Base-by-base conservation (phyloP, 257 asterid genomes). In the Gardenia jasminoides region DNA sequence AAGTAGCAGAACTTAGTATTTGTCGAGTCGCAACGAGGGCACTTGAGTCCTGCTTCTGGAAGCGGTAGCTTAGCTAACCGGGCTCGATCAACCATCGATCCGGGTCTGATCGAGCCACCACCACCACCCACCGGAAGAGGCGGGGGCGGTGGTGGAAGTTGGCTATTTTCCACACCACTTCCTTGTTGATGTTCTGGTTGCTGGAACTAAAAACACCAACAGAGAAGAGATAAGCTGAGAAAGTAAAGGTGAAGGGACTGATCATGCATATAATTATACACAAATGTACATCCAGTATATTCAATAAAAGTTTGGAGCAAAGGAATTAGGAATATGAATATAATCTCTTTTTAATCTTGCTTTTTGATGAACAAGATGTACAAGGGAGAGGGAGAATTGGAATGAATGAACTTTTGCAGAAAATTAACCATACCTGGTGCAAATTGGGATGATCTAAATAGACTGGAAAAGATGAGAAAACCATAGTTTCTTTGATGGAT, bases 381-480 rank as follows among this genome's bases (percentile, higher is more conserved):
- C 30, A 48, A 47, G 7, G 26, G 70, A 28, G 71, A 33, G 47
- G 74, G 30, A 5, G 10, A 20, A 54, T 61, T 65, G 73, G 58
- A 58, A 26, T 67, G 58, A 36, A 26, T 77, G 54, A 80, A 79
- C 52, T 44, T 36, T 62, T 71, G 73, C 52, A 15, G 64, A 68
- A 81, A 62, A 56, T 67, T 67, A 84, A 65, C 65, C 83, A 67
- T 78, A 87, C 90, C 90, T 87, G 90, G 30, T 87, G 90, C 85
- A 84, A 80, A 87, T 82, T 87, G 80, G 90, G 85, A 86, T 84
- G 90, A 84, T 87, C 90, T 84, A 82, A 83, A 86, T 86, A 86
- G 78, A 80, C 83, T 58, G 90, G 88, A 86, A 86, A 82, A 84
- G 90, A 86, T 76, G 89, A 84, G 87, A 86, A 86, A 84, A 75